Base-by-base conservation (phyloP, 768 basidiomycete species). In the Boletus patriciae region DNA sequence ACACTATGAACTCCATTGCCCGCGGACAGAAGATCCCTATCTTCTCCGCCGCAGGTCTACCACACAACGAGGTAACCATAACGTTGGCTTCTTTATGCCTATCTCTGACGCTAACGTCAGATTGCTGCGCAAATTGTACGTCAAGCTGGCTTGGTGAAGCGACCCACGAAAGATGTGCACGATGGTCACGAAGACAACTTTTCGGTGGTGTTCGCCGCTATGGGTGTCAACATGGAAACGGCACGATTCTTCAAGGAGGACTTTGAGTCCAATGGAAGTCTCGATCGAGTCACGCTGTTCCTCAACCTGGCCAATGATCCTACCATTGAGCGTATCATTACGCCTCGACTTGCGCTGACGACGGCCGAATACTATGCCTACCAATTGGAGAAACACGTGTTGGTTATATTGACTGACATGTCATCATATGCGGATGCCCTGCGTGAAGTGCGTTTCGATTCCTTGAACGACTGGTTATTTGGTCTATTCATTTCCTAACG, bases 221-320 rank as follows among this genome's bases (percentile, higher is more conserved):
- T 99, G 97, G 97, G 97, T 83, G 97, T 96, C 57, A 99, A 99
- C 79, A 97, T 97, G 94, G 97, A 99, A 75, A 98, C 97, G 7
- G 97, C 97, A 46, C 87, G 96, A 51, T 99, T 97, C 82, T 99
- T 99, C 90, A 95, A 96, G 75, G 92, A 95, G 72, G 97, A 99
- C 78, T 98, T 98, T 72, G 95, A 98, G 75, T 96, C 97, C 67
- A 98, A 97, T 71, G 97, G 97, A 52, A 91, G 88, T 80, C 82
- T 98, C 59, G 94, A 98, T 76, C 90, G 97, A 64, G 94, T 97
- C 52, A 98, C 97, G 8, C 81, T 99, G 51, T 99, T 99, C 87
- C 82, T 99, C 71, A 99, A 99, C 78, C 77, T 98, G 71, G 97
- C 97, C 40, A 98, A 98, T 68, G 97, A 99, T 72, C 97, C 97